Evolutionary conservation across 2,329 filamentous ascomycete genomes (phyloP), one percentile per base, ranked within the genome.

Genomic region (Claviceps maximensis): DNA sequence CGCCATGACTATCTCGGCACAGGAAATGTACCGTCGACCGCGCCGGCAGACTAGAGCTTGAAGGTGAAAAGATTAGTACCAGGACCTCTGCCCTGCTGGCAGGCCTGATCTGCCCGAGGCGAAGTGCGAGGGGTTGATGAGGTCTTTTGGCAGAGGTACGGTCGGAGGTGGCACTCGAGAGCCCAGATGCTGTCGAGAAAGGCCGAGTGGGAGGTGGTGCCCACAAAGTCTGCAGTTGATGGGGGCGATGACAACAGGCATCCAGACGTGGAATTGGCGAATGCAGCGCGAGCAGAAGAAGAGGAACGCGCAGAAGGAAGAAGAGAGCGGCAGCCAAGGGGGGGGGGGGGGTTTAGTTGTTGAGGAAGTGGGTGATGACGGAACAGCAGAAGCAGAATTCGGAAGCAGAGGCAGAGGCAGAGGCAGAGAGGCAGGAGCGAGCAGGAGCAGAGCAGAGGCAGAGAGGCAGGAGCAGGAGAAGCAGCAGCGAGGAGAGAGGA

Each of bases 1-100:
- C 61, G 77, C 75, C 77, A 82, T 82, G 57, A 54, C 57, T 56
- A 25, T 36, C 47, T 21, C 21, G 31, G 31, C 56, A n/a, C 55
- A 55, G 51, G 52, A 52, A 53, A 51, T 56, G 54, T 54, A 53
- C 57, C 51, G 54, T 57, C 50, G 57, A 54, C 49, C 38, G 52
- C 51, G 54, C 47, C 50, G 42, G 40, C 29, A 41, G 50, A 19
- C 25, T 27, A 49, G 41, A n/a, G 29, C 25, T 15, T 29, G 25
- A 17, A 19, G 44, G 38, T 21, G 13, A n/a, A 23, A 21, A 23
- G 15, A 10, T 29, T 33, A 44, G 19, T 38, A 45, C 38, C 31
- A 44, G 19, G 19, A 45, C 12, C 52, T 47, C 50, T 52, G 51
- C 41, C n/a, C 19, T 27, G 45, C 25, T 19, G 47, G 19, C 8